Evolutionary conservation across 2,329 filamentous ascomycete genomes (phyloP), one percentile per base, ranked within the genome.

Genomic region (Alternaria alternata): DNA sequence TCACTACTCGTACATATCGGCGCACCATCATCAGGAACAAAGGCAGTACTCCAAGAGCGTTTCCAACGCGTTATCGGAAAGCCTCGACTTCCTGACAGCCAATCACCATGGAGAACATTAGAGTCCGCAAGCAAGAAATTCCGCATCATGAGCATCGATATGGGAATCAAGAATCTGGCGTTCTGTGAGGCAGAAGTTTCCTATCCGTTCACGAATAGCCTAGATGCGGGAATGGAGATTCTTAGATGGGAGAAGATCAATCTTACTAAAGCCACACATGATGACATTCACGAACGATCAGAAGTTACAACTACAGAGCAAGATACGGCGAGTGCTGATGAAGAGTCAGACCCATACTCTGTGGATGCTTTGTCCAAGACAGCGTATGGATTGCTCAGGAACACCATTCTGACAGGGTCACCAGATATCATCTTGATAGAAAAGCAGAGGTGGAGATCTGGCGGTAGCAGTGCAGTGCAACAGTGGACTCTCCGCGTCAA

Each of bases 401-500:
- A 81, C 1, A 75, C 78, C 4, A 80, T 89, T 0, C 67, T 89
- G 0, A 66, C 70, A 4, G 83, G 88, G 56, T 75, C 82, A 0
- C 91, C 92, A 0, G 88, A 88, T 3, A 85, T 90, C 53, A 82
- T 96, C 30, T 81, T 95, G 1, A 93, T 96, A 58, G 87, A 89
- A 69, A 82, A 86, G 1, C 87, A 89, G 66, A 82, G 87, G 11
- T 89, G 82, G 73, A 88, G 92, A 3, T 89, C 87, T 3, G 85
- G 83, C n/a, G 86, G 90, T 8, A 84, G 81, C 0, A 80, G 86
- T 0, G 85, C 88, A 0, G 88, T 96, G 1, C 86, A 89, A 61
- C 91, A 96, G 78, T 96, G 92, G 92, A 94, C 92, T 3, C 75
- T 95, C 41, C 84, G 91, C 1, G 92, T 96, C 8, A 94, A 94